Base-by-base conservation (phyloP, 768 basidiomycete species). In the Hebeloma cylindrosporum region DNA sequence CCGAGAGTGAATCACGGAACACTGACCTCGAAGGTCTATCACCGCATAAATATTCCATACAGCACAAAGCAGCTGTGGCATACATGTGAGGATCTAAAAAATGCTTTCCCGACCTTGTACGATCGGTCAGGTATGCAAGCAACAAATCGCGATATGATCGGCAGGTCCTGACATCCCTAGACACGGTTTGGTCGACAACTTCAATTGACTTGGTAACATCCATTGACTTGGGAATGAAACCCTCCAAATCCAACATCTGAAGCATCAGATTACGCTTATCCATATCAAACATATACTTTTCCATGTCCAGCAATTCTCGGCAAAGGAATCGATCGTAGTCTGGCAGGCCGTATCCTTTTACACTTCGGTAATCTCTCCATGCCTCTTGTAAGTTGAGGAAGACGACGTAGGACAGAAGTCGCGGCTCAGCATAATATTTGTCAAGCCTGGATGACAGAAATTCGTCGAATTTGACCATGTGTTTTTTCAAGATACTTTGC, bases 61-160 rank as follows among this genome's bases (percentile, higher is more conserved):
- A 50, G 13, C 49, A 34, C 22, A 36, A 7, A 26, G 49, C 49
- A 25, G 49, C 39, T 14, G 7, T 6, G 5, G 49, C 44, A 14
- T 42, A 42, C 9, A 28, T 42, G 2, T 32, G 14, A 25, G 34
- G 44, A 28, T 45, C 34, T n/a, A 46, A 30, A 17, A 45, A 46
- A 23, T 45, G 44, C 22, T 26, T 37, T 2, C 43, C 44, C 10
- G 49, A 41, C 29, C 44, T 25, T 2, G n/a, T 21, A 17, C 18
- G 34, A 27, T 50, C 44, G 5, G 45, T 35, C n/a, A 50, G 28
- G n/a, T 13, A 50, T 5, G 29, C 32, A 17, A 43, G 46, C 7
- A 50, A 40, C 4, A 50, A 31, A n/a, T 45, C 49, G 23, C 45
- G 41, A 29, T 41, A 50, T 7, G 49, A 40, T 13, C 42, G 44